A percentile compares a stretch with the other conserved stretches of the same genome.
Conservation (phyloP, 176 grass and related monocot genomes). For the Bromus sterilis region DNA sequence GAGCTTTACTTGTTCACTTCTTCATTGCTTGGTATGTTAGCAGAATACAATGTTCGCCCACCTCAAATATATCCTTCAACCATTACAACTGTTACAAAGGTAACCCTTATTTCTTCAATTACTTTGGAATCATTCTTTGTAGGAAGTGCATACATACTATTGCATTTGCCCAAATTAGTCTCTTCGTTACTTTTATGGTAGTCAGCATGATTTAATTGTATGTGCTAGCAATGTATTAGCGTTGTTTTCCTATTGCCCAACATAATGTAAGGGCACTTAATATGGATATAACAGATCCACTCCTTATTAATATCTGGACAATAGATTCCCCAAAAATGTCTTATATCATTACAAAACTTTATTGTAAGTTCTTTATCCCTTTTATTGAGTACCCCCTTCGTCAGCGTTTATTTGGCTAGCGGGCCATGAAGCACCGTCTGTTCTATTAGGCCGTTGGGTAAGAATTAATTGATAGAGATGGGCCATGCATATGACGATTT, state of each 20-base stretch:
- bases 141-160: constrained; percentile 2
- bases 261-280: background rate
- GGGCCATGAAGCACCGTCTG: too few species aligned
- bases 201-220: background rate
- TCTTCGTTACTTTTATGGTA: background rate
- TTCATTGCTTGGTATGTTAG: constrained; percentile 84
- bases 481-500: too few species aligned
- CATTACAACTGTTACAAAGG: constrained; percentile 64
- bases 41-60: constrained; percentile 65
- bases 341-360: background rate
- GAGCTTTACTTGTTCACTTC: constrained; percentile 88
- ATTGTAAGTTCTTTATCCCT: background rate
- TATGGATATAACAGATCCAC: background rate
- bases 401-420: too few species aligned
- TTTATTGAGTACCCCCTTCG: background rate
- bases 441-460: too few species aligned
- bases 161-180: background rate
- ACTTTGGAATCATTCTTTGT: background rate
- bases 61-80: constrained; percentile 71
- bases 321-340: background rate
- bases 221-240: background rate
- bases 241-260: background rate
- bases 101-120: constrained; percentile 19
- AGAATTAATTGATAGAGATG: too few species aligned
- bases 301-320: background rate